Conservation (phyloP, 768 basidiomycete species). For the Lentinula raphanica region DNA sequence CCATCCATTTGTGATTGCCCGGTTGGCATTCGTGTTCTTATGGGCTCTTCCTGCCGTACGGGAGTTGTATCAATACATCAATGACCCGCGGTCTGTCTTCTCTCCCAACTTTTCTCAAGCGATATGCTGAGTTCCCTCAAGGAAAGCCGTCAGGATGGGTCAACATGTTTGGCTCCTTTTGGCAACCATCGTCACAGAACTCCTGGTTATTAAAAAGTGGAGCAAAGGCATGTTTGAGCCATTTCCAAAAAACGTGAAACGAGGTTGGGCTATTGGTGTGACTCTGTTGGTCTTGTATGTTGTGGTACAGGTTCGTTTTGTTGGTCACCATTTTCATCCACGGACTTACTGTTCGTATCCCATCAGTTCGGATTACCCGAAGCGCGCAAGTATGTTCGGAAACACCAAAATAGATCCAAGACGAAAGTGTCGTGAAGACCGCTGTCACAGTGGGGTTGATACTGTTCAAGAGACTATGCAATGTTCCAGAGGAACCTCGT, state of each 20-base stretch:
- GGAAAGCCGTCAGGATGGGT: constrained; percentile 83
- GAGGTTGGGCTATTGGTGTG: constrained; percentile 61
- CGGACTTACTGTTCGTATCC: constrained; percentile 13
- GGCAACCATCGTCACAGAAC: constrained; percentile 79
- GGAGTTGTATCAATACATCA: constrained; percentile 80
- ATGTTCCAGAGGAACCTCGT: too few species aligned
- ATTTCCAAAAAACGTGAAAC: constrained; percentile 55
- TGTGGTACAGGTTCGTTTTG: constrained; percentile 48
- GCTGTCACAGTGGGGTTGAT: too few species aligned
- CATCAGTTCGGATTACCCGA: constrained; percentile 62
- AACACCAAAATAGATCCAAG: constrained; percentile 24
- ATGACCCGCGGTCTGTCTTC: constrained; percentile 63
- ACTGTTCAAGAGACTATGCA: too few species aligned
- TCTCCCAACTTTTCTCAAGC: neutral
- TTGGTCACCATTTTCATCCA: constrained; percentile 4
- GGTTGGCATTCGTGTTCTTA: constrained; percentile 72
- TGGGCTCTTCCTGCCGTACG: constrained; percentile 84
- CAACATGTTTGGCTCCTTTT: constrained; percentile 84
- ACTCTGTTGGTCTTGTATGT: constrained; percentile 67
- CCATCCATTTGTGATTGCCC: constrained; percentile 75
- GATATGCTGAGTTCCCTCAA: constrained; percentile 21
- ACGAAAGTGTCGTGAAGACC: constrained; percentile 26
- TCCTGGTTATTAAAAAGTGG: constrained; percentile 81
- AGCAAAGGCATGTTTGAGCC: constrained; percentile 68
- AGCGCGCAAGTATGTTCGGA: constrained; percentile 47